phyloP scores from a whole-genome alignment of 192 early-diverging fungal genomes.

The Powellomyces hirtus region DNA sequence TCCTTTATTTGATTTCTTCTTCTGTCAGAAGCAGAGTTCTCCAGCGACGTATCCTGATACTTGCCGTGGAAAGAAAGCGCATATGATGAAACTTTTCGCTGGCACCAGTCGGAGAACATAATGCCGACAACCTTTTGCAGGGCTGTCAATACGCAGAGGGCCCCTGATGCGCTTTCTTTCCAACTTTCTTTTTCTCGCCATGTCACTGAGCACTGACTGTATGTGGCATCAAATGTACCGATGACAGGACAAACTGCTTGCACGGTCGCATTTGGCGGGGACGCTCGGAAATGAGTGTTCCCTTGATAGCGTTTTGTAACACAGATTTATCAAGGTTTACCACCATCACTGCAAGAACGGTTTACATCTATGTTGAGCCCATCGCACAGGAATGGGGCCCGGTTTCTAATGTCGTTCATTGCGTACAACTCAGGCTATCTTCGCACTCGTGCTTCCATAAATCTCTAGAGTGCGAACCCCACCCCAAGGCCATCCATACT shows the following conservation, averaged over 20 bases:
- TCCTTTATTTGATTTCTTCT: neutral
- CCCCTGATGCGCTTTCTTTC: neutral
- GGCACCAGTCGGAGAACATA: neutral
- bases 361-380: neutral
- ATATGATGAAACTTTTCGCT: neutral
- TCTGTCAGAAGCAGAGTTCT: neutral
- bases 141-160: conserved; percentile 4
- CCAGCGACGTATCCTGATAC: neutral
- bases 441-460: conserved; percentile 33
- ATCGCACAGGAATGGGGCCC: too few species aligned
- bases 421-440: too few species aligned
- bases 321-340: neutral
- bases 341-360: neutral
- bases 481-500: conserved; percentile 31
- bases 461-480: conserved; percentile 20
- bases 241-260: too few species aligned
- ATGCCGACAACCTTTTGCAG: too few species aligned
- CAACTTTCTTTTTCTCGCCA: too few species aligned
- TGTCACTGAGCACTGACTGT: too few species aligned
- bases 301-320: neutral
- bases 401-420: neutral
- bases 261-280: too few species aligned
- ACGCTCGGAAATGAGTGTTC: neutral
- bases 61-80: neutral
- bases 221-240: too few species aligned